Conservation (phyloP, 78 protist species). For the Speleostelium caveatum region DNA sequence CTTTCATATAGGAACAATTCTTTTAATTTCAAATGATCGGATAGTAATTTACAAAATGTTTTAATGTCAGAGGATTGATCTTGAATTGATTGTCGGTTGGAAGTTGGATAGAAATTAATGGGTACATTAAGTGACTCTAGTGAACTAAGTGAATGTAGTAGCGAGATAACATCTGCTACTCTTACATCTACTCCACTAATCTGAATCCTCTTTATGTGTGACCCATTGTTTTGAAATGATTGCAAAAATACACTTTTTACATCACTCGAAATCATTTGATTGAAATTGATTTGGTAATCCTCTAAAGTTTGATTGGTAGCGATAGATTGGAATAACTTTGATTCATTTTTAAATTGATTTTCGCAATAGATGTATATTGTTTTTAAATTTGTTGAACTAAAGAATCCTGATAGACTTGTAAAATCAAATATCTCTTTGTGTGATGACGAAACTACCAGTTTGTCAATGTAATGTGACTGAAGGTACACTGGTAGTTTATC, state of each 20-base stretch:
- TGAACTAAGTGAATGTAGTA: neutral
- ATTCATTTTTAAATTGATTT: neutral
- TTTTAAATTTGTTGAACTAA: neutral
- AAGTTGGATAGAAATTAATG: neutral
- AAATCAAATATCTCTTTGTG: neutral
- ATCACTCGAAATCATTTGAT: neutral
- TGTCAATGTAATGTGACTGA: neutral
- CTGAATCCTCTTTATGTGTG: neutral
- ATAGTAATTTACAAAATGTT: neutral
- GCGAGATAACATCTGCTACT: neutral
- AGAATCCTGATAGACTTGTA: neutral
- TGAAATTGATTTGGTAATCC: neutral
- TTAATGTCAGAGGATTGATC: neutral
- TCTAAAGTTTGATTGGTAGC: neutral
- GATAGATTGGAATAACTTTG: neutral
- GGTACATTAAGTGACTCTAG: neutral
- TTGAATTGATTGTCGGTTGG: neutral
- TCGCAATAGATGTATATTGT: neutral
- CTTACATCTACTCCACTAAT: neutral
- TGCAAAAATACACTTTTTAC: neutral
- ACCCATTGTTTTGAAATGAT: neutral
- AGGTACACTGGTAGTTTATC: too few species aligned
- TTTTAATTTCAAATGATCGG: neutral
- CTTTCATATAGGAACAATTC: neutral
- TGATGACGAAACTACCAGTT: neutral